These are phyloP conservation scores for Colletotrichum liaoningense DNA, from an alignment of 2,329 filamentous ascomycete species.

Conservation along the genomic window DNA sequence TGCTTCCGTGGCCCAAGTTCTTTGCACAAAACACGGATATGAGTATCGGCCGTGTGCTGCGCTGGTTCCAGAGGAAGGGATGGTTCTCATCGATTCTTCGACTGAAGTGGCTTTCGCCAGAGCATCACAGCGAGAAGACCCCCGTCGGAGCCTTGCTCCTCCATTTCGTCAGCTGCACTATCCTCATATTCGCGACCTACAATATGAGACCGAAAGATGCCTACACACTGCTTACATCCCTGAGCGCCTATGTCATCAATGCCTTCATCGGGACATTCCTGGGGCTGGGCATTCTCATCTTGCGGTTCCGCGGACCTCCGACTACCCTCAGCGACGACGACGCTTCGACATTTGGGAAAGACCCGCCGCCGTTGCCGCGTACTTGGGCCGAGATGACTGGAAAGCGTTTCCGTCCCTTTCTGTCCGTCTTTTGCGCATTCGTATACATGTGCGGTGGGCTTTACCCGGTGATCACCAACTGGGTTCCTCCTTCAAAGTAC, in stretches of 20 bases:
- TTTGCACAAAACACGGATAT: slow-evolving; percentile 54
- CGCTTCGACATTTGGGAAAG: slow-evolving; percentile 16
- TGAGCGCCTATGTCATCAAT: slow-evolving; percentile 48
- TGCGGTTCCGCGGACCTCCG: slow-evolving; percentile 48
- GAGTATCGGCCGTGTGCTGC: slow-evolving; percentile 46
- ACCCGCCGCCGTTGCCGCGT: slow-evolving; percentile 30
- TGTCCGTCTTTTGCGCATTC: slow-evolving; percentile 45
- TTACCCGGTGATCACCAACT: slow-evolving; percentile 46
- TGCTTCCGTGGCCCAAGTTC: slow-evolving; percentile 62
- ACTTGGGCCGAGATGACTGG: slow-evolving; percentile 48
- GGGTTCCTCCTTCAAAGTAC: slow-evolving; percentile 42
- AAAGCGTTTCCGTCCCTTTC: slow-evolving; percentile 42
- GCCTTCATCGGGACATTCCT: slow-evolving; percentile 49
- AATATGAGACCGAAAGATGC: slow-evolving; percentile 39
- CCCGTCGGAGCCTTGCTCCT: slow-evolving; percentile 49
- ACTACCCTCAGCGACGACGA: slow-evolving; percentile 32
- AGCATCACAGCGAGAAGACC: slow-evolving; percentile 49
- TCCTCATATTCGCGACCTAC: slow-evolving; percentile 50
- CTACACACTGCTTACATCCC: slow-evolving; percentile 46
- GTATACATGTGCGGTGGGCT: slow-evolving; percentile 47
- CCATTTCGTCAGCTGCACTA: slow-evolving; percentile 47
- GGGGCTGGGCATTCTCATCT: slow-evolving; percentile 48
- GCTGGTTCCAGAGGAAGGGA: slow-evolving; percentile 45
- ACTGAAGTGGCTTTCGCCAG: slow-evolving; percentile 45
- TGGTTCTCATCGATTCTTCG: slow-evolving; percentile 43